phyloP scores from a whole-genome alignment of 768 basidiomycete genomes.

The Boletus rufocinnamomeus region DNA sequence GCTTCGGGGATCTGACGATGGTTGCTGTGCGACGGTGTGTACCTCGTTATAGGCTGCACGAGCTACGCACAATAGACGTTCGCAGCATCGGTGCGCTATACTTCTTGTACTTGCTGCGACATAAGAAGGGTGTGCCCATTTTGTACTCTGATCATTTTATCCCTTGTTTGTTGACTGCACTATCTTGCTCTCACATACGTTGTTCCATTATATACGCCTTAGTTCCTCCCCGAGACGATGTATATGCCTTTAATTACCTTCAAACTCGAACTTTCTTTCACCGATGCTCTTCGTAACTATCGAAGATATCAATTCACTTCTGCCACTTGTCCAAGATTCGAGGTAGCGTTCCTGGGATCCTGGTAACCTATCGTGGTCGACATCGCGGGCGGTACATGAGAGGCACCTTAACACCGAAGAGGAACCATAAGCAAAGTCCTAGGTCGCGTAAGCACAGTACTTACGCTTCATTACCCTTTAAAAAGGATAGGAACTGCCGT shows the following conservation, averaged over 20 bases:
- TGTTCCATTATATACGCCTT: constrained; percentile 26
- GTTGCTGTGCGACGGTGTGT: constrained; percentile 18
- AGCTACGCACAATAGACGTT: constrained; percentile 15
- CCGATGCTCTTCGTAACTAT: constrained; percentile 1
- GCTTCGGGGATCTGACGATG: constrained; percentile 5
- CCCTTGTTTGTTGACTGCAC: constrained; percentile 18
- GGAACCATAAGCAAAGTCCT: no score
- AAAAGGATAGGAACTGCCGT: no score
- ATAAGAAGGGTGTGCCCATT: constrained; percentile 23
- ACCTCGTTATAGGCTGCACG: constrained; percentile 7
- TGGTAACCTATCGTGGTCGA: background rate
- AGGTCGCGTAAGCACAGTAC: no score
- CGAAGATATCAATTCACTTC: constrained; percentile 13
- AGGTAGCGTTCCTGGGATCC: constrained; percentile 15
- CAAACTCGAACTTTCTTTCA: constrained; percentile 20
- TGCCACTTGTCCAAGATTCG: background rate
- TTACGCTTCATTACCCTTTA: no score
- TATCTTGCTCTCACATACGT: constrained; percentile 20
- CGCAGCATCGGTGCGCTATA: constrained; percentile 16
- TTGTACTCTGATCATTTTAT: constrained; percentile 27
- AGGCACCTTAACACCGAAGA: no score
- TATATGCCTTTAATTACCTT: constrained; percentile 31
- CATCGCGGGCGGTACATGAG: no score
- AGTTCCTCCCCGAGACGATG: constrained; percentile 26
- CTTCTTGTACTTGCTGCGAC: constrained; percentile 22